These are phyloP conservation scores for Ruellia speciosa DNA, from an alignment of 305 asterid species.

Conservation along the genomic window DNA sequence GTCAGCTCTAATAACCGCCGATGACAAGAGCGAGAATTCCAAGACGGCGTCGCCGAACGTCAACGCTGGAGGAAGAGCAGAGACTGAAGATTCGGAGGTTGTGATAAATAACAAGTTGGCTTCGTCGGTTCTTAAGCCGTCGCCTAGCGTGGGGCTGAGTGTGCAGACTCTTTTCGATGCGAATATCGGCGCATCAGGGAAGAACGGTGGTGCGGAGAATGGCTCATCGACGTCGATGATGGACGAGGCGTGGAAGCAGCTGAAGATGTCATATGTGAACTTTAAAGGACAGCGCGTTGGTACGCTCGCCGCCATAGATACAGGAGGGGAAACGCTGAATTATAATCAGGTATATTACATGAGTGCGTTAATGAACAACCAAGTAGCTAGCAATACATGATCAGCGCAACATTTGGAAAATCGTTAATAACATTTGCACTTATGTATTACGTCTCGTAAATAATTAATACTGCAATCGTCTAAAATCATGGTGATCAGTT, in stretches of 20 bases:
- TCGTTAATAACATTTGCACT: neutral
- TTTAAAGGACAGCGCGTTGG: conserved; percentile 39
- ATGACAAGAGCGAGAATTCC: neutral
- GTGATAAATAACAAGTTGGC: conserved; percentile 15
- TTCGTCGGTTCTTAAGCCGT: conserved; percentile 27
- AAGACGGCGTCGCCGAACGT: neutral
- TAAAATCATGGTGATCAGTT: too few relatives aligned
- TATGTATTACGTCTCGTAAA: too few relatives aligned
- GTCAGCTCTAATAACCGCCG: neutral
- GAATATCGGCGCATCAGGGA: conserved; percentile 19
- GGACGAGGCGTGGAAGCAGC: conserved; percentile 47
- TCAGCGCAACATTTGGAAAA: neutral
- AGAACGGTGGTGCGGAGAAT: conserved; percentile 23
- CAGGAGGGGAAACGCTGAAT: conserved; percentile 33
- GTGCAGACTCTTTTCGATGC: conserved; percentile 25
- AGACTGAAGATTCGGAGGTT: conserved; percentile 18
- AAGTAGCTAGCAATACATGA: neutral
- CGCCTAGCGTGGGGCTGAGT: conserved; percentile 30
- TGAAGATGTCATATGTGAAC: conserved; percentile 24
- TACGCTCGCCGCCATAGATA: conserved; percentile 32
- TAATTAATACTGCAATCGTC: too few relatives aligned
- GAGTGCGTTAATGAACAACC: neutral
- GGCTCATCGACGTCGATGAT: conserved; percentile 28
- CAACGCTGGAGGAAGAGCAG: conserved; percentile 11
- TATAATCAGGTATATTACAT: conserved; percentile 35